Percentiles rank a stretch among this genome's conserved stretches.
Evolutionary conservation across 2,329 filamentous ascomycete genomes (phyloP).

Genomic region (Alternaria consortialis): DNA sequence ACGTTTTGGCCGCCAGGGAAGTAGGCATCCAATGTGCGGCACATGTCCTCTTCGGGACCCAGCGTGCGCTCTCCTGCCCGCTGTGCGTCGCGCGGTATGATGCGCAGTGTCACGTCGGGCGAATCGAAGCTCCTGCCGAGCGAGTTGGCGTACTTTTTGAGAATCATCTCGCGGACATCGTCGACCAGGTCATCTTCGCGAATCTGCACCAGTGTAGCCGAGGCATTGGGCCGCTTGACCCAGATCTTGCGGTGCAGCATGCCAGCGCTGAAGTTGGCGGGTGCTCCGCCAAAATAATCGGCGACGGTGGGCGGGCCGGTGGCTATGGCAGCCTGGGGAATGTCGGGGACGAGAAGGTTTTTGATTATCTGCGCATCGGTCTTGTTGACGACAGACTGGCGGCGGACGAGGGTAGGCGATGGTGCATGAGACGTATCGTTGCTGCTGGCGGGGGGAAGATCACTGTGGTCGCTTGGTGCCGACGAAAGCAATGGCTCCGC

Average conservation of each 20-base stretch:
- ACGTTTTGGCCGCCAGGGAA: slow-evolving; percentile 88
- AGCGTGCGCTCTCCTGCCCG: slow-evolving; percentile 70
- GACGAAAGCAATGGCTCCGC: slow-evolving; percentile 22
- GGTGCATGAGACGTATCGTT: slow-evolving; percentile 36
- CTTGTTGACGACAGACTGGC: slow-evolving; percentile 51
- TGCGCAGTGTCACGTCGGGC: slow-evolving; percentile 84
- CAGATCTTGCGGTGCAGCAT: slow-evolving; percentile 80
- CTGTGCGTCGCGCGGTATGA: slow-evolving; percentile 71
- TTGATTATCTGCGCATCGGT: slow-evolving; percentile 58
- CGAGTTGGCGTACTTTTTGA: slow-evolving; percentile 93
- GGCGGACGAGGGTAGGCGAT: slow-evolving; percentile 55
- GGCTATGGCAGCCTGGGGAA: slow-evolving; percentile 32
- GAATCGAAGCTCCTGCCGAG: slow-evolving; percentile 88
- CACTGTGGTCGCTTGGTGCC: slow-evolving; percentile 17
- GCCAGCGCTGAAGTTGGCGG: slow-evolving; percentile 42
- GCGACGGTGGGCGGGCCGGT: slow-evolving; percentile 37
- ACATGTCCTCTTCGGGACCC: slow-evolving; percentile 86
- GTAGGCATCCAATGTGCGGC: slow-evolving; percentile 78
- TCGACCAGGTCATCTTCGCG: slow-evolving; percentile 91
- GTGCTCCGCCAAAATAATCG: slow-evolving; percentile 52
- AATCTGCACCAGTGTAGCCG: slow-evolving; percentile 85
- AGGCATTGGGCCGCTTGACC: slow-evolving; percentile 87
- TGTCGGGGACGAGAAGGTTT: slow-evolving; percentile 61
- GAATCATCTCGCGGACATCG: slow-evolving; percentile 89
- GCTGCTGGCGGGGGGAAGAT: slow-evolving; percentile 12